Conservation (phyloP, 2,329 filamentous ascomycete genomes). For the Diplodia seriata region DNA sequence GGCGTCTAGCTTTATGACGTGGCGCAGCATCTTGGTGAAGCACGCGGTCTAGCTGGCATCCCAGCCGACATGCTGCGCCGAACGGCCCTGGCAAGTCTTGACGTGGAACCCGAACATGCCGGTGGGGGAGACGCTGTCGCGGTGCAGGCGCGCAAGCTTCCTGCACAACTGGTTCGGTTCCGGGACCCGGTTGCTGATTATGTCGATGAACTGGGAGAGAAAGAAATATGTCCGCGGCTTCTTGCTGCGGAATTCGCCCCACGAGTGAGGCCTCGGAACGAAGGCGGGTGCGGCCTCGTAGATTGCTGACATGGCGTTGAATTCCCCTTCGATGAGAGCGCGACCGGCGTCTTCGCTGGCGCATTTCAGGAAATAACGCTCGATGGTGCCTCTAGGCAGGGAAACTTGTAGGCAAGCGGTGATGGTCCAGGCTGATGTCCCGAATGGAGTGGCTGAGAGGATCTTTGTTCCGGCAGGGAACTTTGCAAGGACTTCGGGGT, state of each 20-base stretch:
- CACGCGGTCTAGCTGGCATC: conserved; percentile 51
- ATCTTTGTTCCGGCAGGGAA: conserved; percentile 18
- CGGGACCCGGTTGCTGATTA: background rate
- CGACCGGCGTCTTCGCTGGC: conserved; percentile 9
- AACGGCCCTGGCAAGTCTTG: conserved; percentile 36
- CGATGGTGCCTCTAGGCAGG: background rate
- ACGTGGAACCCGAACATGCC: conserved; percentile 50
- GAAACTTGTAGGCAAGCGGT: conserved; percentile 15
- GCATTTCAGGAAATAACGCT: conserved; percentile 23
- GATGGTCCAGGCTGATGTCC: conserved; percentile 14
- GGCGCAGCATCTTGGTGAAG: conserved; percentile 46
- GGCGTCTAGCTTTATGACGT: conserved; percentile 42
- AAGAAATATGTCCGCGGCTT: conserved; percentile 10
- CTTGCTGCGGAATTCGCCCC: conserved; percentile 1
- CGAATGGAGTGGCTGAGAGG: conserved; percentile 10
- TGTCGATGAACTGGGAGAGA: conserved; percentile 17
- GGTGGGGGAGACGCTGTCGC: conserved; percentile 34
- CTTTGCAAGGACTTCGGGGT: background rate
- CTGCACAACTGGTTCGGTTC: conserved; percentile 5
- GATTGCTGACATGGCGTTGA: conserved; percentile 22
- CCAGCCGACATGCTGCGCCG: conserved; percentile 46
- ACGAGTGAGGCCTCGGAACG: conserved; percentile 4
- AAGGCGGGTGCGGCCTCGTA: conserved; percentile 1
- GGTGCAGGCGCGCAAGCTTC: conserved; percentile 15
- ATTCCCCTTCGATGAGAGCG: conserved; percentile 12